A percentile compares a stretch with the other conserved stretches of the same genome.
phyloP scores from a whole-genome alignment of 805 yeast genomes.

The Wickerhamomyces canadensis region DNA sequence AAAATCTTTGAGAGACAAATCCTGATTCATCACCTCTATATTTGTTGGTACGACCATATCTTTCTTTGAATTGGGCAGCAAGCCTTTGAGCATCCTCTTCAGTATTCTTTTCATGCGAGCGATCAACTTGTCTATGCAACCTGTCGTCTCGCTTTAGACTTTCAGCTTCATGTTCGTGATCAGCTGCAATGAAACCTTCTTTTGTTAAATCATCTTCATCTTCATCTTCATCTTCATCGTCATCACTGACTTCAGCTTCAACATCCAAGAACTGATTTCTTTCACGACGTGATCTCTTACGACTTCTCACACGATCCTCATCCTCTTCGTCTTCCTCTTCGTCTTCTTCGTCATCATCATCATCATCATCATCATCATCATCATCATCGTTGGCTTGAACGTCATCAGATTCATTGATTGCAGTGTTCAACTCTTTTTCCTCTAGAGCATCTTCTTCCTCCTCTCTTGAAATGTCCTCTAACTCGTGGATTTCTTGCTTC shows the following conservation, averaged over 20 bases:
- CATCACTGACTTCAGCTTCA: constrained; percentile 98
- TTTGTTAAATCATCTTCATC: constrained; percentile 84
- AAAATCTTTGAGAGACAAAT: constrained; percentile 85
- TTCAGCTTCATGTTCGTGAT: constrained; percentile 58
- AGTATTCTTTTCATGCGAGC: constrained; percentile 75
- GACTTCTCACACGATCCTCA: constrained; percentile 40
- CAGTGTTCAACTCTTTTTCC: constrained; percentile 9
- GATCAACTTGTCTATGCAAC: constrained; percentile 86
- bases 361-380: constrained; percentile 25
- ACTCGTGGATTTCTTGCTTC: constrained; percentile 19
- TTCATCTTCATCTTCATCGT: constrained; percentile 94
- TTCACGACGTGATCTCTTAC: constrained; percentile 39
- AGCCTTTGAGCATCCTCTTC: constrained; percentile 93
- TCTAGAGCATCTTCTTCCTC: constrained; percentile 19
- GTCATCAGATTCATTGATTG: too few relatives aligned
- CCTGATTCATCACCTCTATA: constrained; percentile 80
- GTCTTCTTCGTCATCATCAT: constrained; percentile 33
- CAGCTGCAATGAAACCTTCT: constrained; percentile 78
- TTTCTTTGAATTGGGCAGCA: constrained; percentile 86
- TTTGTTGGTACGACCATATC: constrained; percentile 83
- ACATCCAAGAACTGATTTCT: constrained; percentile 88
- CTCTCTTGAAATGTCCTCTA: constrained; percentile 19
- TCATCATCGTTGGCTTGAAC: constrained; percentile 34
- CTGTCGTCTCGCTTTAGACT: constrained; percentile 56
- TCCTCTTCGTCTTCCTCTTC: constrained; percentile 45